These are phyloP conservation scores for Dothistroma septosporum DNA, from an alignment of 2,329 filamentous ascomycete species.

Conservation along the genomic window DNA sequence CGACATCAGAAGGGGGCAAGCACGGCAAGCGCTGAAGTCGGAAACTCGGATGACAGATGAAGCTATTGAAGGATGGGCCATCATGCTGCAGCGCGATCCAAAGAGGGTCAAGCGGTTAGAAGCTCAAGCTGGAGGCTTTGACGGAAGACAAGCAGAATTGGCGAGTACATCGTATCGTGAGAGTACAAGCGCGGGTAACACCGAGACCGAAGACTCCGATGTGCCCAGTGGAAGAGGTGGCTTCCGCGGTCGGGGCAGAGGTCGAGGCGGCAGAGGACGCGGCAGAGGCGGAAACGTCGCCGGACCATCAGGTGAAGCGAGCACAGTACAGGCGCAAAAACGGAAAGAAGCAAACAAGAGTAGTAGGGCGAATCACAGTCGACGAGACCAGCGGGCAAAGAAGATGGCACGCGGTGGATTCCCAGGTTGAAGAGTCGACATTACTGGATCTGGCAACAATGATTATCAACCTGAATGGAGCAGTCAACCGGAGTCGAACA, in stretches of 20 bases:
- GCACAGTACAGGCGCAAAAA: slow-evolving; percentile 66
- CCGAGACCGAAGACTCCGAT: slow-evolving; percentile 56
- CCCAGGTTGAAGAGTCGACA: slow-evolving; percentile 35
- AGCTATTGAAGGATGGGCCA: slow-evolving; percentile 85
- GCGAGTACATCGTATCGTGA: slow-evolving; percentile 61
- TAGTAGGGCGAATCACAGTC: slow-evolving; percentile 79
- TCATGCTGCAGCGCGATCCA: slow-evolving; percentile 76
- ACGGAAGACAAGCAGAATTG: slow-evolving; percentile 62
- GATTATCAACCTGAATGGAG: neutral
- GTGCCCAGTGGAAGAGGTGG: slow-evolving; percentile 41
- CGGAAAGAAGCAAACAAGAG: slow-evolving; percentile 77
- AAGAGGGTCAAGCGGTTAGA: slow-evolving; percentile 66
- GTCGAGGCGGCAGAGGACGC: slow-evolving; percentile 45
- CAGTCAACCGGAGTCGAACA: neutral
- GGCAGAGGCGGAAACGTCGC: slow-evolving; percentile 54
- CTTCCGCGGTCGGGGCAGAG: slow-evolving; percentile 46
- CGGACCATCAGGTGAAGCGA: slow-evolving; percentile 62
- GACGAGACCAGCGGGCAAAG: slow-evolving; percentile 63
- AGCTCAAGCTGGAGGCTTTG: slow-evolving; percentile 62
- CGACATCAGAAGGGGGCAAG: slow-evolving; percentile 61
- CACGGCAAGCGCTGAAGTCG: slow-evolving; percentile 61
- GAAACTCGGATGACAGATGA: slow-evolving; percentile 91
- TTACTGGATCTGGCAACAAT: neutral
- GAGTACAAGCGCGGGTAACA: slow-evolving; percentile 44
- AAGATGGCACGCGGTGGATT: slow-evolving; percentile 59